phyloP scores from a whole-genome alignment of 345 rosid genomes.

The Brassica incana region DNA sequence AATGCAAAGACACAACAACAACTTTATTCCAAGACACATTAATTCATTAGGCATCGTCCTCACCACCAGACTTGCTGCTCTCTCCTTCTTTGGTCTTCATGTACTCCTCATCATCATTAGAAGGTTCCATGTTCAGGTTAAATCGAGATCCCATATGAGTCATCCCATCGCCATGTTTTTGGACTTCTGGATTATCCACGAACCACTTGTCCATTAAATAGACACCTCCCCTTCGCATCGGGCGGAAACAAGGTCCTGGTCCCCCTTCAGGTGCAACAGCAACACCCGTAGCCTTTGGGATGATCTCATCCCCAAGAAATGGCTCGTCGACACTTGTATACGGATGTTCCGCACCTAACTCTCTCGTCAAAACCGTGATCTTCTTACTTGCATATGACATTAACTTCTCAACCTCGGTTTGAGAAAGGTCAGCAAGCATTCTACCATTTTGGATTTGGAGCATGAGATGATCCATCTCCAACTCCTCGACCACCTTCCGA shows the following conservation, averaged over 20 bases:
- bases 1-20: slow-evolving; percentile 7
- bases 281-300: background rate
- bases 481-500: background rate
- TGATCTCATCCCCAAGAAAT: background rate
- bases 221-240: background rate
- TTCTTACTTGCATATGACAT: background rate
- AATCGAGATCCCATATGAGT: background rate
- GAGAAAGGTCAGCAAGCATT: background rate
- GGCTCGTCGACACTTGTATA: background rate
- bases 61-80: slow-evolving; percentile 8
- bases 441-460: background rate
- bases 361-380: background rate
- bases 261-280: background rate
- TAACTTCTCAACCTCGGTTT: background rate
- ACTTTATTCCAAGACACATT: background rate
- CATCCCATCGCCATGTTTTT: background rate
- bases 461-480: background rate
- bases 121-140: slow-evolving; percentile 7
- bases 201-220: slow-evolving; percentile 7
- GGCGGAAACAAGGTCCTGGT: background rate
- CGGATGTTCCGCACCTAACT: background rate
- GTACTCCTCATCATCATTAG: background rate
- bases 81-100: background rate
- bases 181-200: background rate
- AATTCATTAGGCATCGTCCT: background rate